Evolutionary conservation across 106 monocot species (phyloP), one percentile per base, ranked within the genome.

Genomic region (Allium fistulosum): DNA sequence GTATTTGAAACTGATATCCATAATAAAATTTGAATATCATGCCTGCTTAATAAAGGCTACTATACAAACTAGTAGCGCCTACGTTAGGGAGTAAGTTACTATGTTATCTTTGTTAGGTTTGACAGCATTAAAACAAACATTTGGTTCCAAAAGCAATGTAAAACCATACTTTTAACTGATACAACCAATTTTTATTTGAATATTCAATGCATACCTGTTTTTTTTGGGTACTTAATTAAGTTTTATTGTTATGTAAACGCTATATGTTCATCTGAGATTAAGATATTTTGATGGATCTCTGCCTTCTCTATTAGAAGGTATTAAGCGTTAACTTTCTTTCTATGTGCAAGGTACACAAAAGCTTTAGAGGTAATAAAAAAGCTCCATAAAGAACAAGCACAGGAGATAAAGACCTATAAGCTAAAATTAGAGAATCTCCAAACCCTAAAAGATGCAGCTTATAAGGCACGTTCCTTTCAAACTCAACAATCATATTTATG

Each of bases 331-430:
- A 49, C 52, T 52, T 22, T 51, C 14, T 52, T 11, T 67, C 28
- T 67, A 52, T 53, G 26, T 13, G 10, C 48, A 37, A 37, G 37
- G 37, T 99, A 99, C 69, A 99, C 97, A 51, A 99, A 99, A 79
- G 97, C 97, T 67, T 72, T 99, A 59, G 97, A 99, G 61, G 92
- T 83, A 66, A 99, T 99, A 68, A 99, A 99, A 61, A 99, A 99
- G 65, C 92, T 99, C 66, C 89, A 93, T 77, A 99, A 92, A 81
- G 97, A 99, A 79, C 92, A 99, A 78, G 81, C 79, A 14, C 92
- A 92, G 26, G 97, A 99, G 64, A 99, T 99, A 84, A 99, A 99
- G 73, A 87, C 97, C 52, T 99, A 79, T 75, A 99, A 85, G 81
- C 75, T 99, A 73, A 99, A 99, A 72, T 68, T 92, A 71, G 97